Conservation (phyloP, 2,329 filamentous ascomycete genomes). For the Cucurbitaria berberidis region DNA sequence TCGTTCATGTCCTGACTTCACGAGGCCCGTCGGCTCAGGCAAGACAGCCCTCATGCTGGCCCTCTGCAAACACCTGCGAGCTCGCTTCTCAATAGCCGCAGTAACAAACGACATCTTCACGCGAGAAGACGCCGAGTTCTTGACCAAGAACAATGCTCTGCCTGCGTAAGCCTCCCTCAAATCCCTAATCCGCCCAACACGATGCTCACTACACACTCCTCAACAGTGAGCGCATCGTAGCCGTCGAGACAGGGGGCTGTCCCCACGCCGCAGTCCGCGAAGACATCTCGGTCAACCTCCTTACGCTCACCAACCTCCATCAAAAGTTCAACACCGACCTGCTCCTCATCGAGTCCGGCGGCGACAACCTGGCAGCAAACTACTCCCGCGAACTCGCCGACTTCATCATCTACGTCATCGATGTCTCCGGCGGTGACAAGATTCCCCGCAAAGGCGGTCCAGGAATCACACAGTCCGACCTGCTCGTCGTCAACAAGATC, state of each 20-base stretch:
- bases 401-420: conserved; percentile 98
- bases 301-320: conserved; percentile 89
- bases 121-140: conserved; percentile 94
- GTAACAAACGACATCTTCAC: conserved; percentile 99
- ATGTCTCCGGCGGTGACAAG: conserved; percentile 96
- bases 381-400: conserved; percentile 94
- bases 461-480: conserved; percentile 93
- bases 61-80: conserved; percentile 83
- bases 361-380: conserved; percentile 96
- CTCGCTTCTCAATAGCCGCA: conserved; percentile 83
- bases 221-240: conserved; percentile 72
- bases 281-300: conserved; percentile 93
- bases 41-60: conserved; percentile 97
- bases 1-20: conserved; percentile 10
- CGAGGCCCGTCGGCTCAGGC: conserved; percentile 90
- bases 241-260: conserved; percentile 97
- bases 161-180: conserved; percentile 58
- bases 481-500: conserved; percentile 96
- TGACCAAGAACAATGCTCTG: conserved; percentile 84
- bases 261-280: conserved; percentile 97
- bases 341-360: conserved; percentile 91
- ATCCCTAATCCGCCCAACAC: neutral
- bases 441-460: conserved; percentile 94
- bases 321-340: conserved; percentile 79
- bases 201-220: neutral